Percentiles rank a stretch among this genome's conserved stretches.
These are phyloP conservation scores for Papiliotrema flavescens DNA, from an alignment of 1,284 basidiomycete species.

Conservation along the genomic window DNA sequence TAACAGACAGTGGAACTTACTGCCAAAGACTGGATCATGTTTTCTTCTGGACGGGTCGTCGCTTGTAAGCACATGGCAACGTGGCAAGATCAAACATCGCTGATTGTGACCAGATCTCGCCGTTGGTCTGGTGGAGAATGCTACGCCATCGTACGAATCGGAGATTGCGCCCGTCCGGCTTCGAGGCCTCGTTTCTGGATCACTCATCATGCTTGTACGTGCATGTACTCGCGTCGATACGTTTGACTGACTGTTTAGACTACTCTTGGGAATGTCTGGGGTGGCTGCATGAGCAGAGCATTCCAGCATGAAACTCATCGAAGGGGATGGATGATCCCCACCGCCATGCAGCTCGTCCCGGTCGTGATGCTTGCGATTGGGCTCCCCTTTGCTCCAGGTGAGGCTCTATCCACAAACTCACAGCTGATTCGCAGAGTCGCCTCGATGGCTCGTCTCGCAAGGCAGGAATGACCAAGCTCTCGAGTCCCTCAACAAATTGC, in stretches of 20 bases:
- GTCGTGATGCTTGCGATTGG: slow-evolving; percentile 13
- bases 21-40: slow-evolving; percentile 14
- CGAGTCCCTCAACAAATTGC: slow-evolving; percentile 14
- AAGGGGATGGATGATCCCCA: slow-evolving; percentile 18
- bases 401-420: background rate
- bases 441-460: slow-evolving; percentile 21
- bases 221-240: background rate
- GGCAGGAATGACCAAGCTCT: slow-evolving; percentile 14
- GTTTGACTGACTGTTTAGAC: background rate
- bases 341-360: slow-evolving; percentile 23
- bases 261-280: slow-evolving; percentile 8
- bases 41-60: slow-evolving; percentile 21
- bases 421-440: slow-evolving; percentile 14
- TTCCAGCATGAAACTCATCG: slow-evolving; percentile 6
- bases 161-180: slow-evolving; percentile 15
- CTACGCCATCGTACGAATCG: slow-evolving; percentile 16
- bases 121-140: slow-evolving; percentile 24
- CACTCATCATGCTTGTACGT: slow-evolving; percentile 11
- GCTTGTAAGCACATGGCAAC: slow-evolving; percentile 8
- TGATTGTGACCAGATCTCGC: slow-evolving; percentile 10
- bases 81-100: too few relatives aligned
- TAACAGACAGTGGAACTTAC: slow-evolving; percentile 13
- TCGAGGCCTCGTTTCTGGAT: slow-evolving; percentile 17
- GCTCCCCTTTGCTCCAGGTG: slow-evolving; percentile 12
- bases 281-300: slow-evolving; percentile 11